A percentile compares a stretch with the other conserved stretches of the same genome.
Conservation (phyloP, 192 early-diverging fungal species). For the Mortierella alpina region DNA sequence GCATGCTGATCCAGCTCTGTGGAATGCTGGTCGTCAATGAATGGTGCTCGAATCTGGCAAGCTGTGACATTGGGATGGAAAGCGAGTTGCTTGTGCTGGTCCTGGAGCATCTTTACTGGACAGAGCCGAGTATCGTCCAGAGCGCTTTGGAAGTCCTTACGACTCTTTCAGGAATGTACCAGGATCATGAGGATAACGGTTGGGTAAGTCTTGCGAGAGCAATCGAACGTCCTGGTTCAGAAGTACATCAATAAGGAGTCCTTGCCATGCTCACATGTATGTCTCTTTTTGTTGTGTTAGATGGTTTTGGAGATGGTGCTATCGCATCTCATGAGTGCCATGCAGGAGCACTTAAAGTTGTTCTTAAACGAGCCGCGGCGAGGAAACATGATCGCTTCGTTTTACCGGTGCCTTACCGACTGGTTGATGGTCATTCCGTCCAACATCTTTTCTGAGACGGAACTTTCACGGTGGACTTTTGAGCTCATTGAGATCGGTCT, state of each 20-base stretch:
- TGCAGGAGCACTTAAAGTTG: slow-evolving; percentile 74
- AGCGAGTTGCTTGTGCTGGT: slow-evolving; percentile 73
- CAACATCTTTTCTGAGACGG: slow-evolving; percentile 68
- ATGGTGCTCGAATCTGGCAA: slow-evolving; percentile 46
- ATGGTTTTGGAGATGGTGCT: slow-evolving; percentile 69
- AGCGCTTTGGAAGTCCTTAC: slow-evolving; percentile 74
- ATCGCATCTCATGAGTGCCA: slow-evolving; percentile 72
- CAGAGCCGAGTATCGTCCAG: slow-evolving; percentile 67
- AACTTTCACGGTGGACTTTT: slow-evolving; percentile 73
- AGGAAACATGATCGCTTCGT: slow-evolving; percentile 68
- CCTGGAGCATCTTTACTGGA: slow-evolving; percentile 74
- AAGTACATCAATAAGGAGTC: neutral
- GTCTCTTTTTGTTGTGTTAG: slow-evolving; percentile 18
- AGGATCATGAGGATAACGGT: slow-evolving; percentile 65
- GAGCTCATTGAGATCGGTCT: slow-evolving; percentile 74
- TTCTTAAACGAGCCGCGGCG: slow-evolving; percentile 33
- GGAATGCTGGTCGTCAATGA: slow-evolving; percentile 52
- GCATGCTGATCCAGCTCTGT: slow-evolving; percentile 48
- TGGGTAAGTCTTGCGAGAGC: slow-evolving; percentile 43
- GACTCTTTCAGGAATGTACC: slow-evolving; percentile 68
- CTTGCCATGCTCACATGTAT: neutral
- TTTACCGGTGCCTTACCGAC: slow-evolving; percentile 76
- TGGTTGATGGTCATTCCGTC: slow-evolving; percentile 82
- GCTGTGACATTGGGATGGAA: slow-evolving; percentile 53
- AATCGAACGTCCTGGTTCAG: neutral